Conservation (phyloP, 345 rosid species). For the Citrus sp. region DNA sequence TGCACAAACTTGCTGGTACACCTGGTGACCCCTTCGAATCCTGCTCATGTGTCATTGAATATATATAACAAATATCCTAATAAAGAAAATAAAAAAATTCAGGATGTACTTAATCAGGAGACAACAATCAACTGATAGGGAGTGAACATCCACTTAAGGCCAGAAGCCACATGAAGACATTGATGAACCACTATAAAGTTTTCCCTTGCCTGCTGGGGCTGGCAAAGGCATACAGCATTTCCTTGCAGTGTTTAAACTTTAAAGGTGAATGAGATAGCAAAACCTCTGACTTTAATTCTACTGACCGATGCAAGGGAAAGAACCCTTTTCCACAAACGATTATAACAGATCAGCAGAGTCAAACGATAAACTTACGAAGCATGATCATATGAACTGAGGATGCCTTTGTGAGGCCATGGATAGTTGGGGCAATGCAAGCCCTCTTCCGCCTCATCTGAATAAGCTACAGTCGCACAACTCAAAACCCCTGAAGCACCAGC, state of each 20-base stretch:
- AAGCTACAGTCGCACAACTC: conserved; percentile 68
- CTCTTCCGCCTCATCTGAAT: conserved; percentile 98
- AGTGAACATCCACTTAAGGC: neutral
- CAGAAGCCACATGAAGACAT: neutral
- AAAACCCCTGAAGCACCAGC: conserved; percentile 88
- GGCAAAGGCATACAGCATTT: neutral
- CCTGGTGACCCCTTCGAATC: conserved; percentile 99
- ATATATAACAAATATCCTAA: no score
- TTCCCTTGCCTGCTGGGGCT: neutral
- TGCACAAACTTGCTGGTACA: conserved; percentile 95
- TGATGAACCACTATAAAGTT: neutral
- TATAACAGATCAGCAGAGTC: conserved; percentile 6
- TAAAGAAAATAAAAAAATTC: no score
- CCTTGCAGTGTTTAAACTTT: neutral
- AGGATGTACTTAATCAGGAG: no score
- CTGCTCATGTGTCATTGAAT: conserved; percentile 28
- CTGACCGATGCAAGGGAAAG: no score
- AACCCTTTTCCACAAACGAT: neutral
- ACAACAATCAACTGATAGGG: no score
- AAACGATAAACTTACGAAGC: conserved; percentile 75
- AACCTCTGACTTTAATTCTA: neutral
- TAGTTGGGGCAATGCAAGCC: conserved; percentile 79
- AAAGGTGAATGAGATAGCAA: neutral
- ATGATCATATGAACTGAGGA: conserved; percentile 97
- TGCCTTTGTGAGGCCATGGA: conserved; percentile 99